A percentile compares a stretch with the other conserved stretches of the same genome.
These are phyloP conservation scores for Phalaenopsis equestris DNA, from an alignment of 106 monocot species.

Conservation along the genomic window DNA sequence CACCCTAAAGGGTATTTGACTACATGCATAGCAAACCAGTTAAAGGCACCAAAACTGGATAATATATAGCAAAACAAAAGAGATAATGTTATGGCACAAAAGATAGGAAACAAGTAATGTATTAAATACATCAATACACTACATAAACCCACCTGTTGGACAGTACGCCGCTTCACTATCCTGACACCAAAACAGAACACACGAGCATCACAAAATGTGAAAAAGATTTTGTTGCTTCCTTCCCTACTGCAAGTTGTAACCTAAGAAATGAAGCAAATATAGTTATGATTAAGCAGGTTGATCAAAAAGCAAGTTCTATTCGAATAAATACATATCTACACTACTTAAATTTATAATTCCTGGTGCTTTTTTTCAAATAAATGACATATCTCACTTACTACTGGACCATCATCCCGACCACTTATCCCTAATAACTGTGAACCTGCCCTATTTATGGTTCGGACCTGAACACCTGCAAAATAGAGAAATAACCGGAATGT, in stretches of 20 bases:
- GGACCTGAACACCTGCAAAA: constrained; percentile 20
- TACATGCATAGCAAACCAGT: neutral
- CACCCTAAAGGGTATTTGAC: neutral
- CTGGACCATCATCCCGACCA: constrained; percentile 23
- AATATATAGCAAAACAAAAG: too few species aligned
- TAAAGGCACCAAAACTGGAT: neutral
- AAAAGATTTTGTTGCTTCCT: constrained; percentile 50
- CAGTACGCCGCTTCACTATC: constrained; percentile 38
- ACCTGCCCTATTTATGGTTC: constrained; percentile 18
- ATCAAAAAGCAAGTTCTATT: neutral
- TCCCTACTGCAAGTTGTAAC: constrained; percentile 57
- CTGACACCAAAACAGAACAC: constrained; percentile 53
- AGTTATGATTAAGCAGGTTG: neutral
- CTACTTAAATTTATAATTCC: neutral
- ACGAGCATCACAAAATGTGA: constrained; percentile 41
- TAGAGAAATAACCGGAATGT: neutral
- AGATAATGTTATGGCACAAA: neutral
- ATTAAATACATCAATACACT: neutral
- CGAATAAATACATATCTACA: neutral
- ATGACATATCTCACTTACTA: constrained; percentile 9
- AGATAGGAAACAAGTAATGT: neutral
- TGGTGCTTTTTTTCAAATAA: neutral
- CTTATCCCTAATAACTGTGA: constrained; percentile 24
- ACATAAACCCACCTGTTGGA: constrained; percentile 41
- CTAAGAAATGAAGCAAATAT: constrained; percentile 15